Evolutionary conservation across 2,329 filamentous ascomycete species (phyloP).

Genomic region (Tolypocladium ophioglossoides): DNA sequence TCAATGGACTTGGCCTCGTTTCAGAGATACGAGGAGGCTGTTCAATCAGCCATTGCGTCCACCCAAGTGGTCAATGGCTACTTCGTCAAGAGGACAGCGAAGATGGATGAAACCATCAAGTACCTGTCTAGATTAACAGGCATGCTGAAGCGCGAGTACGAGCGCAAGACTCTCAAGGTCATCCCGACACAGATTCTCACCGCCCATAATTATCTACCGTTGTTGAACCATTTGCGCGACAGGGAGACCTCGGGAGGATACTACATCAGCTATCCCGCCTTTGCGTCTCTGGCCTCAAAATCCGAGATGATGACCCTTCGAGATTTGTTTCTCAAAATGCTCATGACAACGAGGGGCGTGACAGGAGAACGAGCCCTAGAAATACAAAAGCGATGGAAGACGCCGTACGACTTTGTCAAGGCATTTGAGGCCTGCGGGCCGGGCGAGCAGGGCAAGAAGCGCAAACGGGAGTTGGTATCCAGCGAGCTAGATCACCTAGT

Average conservation of each 20-base stretch:
- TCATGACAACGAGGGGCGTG: conserved; percentile 69
- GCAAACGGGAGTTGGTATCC: conserved; percentile 50
- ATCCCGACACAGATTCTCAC: conserved; percentile 57
- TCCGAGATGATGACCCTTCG: conserved; percentile 62
- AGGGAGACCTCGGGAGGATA: conserved; percentile 39
- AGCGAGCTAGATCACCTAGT: conserved; percentile 46
- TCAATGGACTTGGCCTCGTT: conserved; percentile 43
- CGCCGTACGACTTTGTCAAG: conserved; percentile 59
- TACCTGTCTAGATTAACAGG: conserved; percentile 66
- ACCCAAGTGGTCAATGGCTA: conserved; percentile 72
- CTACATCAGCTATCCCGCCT: conserved; percentile 60
- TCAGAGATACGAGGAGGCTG: conserved; percentile 51
- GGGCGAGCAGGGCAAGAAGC: conserved; percentile 40
- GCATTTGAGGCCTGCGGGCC: conserved; percentile 49
- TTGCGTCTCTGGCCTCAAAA: conserved; percentile 64
- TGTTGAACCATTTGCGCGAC: conserved; percentile 48
- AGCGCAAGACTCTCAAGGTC: conserved; percentile 43
- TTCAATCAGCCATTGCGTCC: conserved; percentile 63
- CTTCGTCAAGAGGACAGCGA: conserved; percentile 66
- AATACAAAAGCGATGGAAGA: conserved; percentile 70
- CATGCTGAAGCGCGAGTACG: conserved; percentile 56
- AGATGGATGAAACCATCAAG: conserved; percentile 66
- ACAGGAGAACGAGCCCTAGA: conserved; percentile 70
- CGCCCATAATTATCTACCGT: conserved; percentile 52
- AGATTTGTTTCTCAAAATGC: conserved; percentile 73